These are phyloP conservation scores for Cyclotella distinguenda DNA, from an alignment of 108 stramenopile genomes.

Conservation along the genomic window DNA sequence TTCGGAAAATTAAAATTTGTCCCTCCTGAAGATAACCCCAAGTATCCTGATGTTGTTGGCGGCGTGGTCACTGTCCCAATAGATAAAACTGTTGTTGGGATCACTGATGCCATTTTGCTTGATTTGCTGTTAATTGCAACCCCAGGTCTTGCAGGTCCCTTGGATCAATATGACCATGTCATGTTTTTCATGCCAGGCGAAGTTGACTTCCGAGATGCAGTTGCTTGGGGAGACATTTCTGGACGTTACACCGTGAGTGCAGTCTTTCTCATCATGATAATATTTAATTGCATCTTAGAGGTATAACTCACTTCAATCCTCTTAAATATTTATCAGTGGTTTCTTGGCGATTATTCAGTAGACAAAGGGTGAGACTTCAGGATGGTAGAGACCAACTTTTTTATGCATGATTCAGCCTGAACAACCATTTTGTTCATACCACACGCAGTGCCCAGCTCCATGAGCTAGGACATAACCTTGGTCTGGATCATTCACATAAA, in stretches of 20 bases:
- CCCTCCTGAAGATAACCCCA: conserved; percentile 1
- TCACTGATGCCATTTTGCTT: conserved; percentile 2
- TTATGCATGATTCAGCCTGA: neutral
- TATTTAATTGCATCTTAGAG: neutral
- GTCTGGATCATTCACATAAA: conserved; percentile 7
- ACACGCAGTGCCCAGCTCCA: neutral
- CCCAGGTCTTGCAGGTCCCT: neutral
- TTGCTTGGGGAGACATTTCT: conserved; percentile 1
- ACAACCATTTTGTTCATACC: neutral
- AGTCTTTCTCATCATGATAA: neutral
- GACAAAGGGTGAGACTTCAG: neutral
- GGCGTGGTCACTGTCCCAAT: conserved; percentile 4
- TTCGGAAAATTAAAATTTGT: conserved; percentile 13
- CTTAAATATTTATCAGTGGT: too few species aligned
- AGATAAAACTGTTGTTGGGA: conserved; percentile 2
- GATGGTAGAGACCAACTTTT: neutral
- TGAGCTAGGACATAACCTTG: conserved; percentile 5
- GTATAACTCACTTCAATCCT: too few species aligned
- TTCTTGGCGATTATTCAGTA: neutral
- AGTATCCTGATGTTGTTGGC: neutral
- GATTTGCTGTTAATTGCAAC: neutral
- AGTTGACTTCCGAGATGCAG: conserved; percentile 4
- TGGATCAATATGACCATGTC: conserved; percentile 12
- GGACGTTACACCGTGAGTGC: conserved; percentile 9
- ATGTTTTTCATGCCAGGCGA: conserved; percentile 10